Base-by-base conservation (phyloP, 352 stramenopile species). In the Phytopythium chamaehyphon region DNA sequence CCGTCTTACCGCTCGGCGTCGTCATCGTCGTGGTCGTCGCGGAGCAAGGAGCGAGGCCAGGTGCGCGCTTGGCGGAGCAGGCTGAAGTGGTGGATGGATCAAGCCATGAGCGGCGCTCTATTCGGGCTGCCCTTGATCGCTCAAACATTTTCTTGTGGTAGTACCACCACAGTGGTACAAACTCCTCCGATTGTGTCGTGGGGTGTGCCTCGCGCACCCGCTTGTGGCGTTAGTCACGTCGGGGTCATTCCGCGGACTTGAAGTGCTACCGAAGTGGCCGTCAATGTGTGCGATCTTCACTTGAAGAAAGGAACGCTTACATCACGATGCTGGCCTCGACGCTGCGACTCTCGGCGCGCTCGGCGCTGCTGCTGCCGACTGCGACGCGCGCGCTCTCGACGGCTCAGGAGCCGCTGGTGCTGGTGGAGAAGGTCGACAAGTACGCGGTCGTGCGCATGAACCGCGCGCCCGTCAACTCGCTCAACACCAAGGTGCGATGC, bases 401-500 rank as follows among this genome's bases (percentile, higher is more conserved):
- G 1, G 60, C 61, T 4, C 40, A 49, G 19, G 61, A 81, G 51
- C 69, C 76, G 56, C 59, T 89, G 19, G 73, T 91, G 55, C 62
- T 91, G 16, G 71, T 93, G 31, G 83, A 91, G 62, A 85, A 79
- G 48, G 56, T 73, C 24, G 71, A 85, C 51, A 80, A 79, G 53
- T 89, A 88, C 57, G 83, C 83, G 12, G 64, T 93, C 52, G 78
- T 93, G 61, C 80, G 76, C 53, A 60, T 93, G 66, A 91, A 90
- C 60, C 80, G 83, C 26, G 58, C 78, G 31, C 80, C 83, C 14
- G 83, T 91, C 46, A 93, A 93, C 66, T 90, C 78, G 49, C 71
- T 93, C 54, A 93, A 83, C 71, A 79, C 69, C 16, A 62, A 71
- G 59, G 83, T 90, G 37, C 42, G 57, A 16, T 18, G 44, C 19